A percentile compares a stretch with the other conserved stretches of the same genome.
Conservation (phyloP, 2,329 filamentous ascomycete species). For the Xylariomycetidae sp. region DNA sequence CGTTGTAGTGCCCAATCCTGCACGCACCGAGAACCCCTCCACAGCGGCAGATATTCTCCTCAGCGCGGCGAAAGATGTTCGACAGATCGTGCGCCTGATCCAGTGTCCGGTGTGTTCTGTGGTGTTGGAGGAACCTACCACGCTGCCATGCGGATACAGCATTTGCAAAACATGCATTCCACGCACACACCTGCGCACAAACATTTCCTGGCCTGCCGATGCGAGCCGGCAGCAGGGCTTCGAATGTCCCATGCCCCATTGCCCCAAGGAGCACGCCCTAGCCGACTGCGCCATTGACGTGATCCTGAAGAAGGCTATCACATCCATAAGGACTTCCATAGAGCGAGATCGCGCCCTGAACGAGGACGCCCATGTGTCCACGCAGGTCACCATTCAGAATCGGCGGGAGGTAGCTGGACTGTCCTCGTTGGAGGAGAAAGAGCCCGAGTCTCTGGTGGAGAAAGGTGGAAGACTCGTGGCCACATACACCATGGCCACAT, state of each 20-base stretch:
- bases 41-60: slow-evolving; percentile 25
- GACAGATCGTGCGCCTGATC: slow-evolving; percentile 64
- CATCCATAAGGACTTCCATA: slow-evolving; percentile 51
- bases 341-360: slow-evolving; percentile 28
- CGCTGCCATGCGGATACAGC: slow-evolving; percentile 74
- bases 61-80: slow-evolving; percentile 47
- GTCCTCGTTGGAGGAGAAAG: slow-evolving; percentile 31
- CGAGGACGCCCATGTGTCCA: slow-evolving; percentile 31
- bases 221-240: slow-evolving; percentile 64
- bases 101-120: slow-evolving; percentile 72
- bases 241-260: slow-evolving; percentile 63
- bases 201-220: slow-evolving; percentile 72
- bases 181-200: slow-evolving; percentile 52
- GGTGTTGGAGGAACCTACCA: slow-evolving; percentile 62
- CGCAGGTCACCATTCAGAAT: slow-evolving; percentile 32
- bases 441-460: slow-evolving; percentile 30
- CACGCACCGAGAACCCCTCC: slow-evolving; percentile 13
- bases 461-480: slow-evolving; percentile 56
- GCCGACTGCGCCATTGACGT: slow-evolving; percentile 76
- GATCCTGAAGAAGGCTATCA: slow-evolving; percentile 64
- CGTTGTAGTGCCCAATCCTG: slow-evolving; percentile 10
- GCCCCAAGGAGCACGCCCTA: slow-evolving; percentile 64
- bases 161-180: slow-evolving; percentile 74
- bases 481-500: slow-evolving; percentile 56
- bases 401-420: slow-evolving; percentile 36